Base-by-base conservation (phyloP, 176 grass and related monocot species). In the Avena atlantica region DNA sequence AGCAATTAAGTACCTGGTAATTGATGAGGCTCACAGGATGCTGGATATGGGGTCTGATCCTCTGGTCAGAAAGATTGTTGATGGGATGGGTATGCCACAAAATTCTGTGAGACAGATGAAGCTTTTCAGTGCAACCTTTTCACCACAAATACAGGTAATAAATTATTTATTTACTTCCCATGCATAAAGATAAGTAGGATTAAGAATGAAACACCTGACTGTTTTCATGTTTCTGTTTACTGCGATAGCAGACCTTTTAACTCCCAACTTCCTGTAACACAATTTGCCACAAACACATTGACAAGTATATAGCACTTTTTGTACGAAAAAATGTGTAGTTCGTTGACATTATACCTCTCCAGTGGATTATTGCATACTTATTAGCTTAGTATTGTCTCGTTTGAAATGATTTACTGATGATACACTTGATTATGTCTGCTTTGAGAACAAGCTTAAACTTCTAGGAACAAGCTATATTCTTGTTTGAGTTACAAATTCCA, bases 11-110 rank as follows among this genome's bases (percentile, higher is more conserved):
- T 95, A 89, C 74, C 72, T 98, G 42, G 65, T 92, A 87, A 80
- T 95, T 57, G 96, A 98, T 59, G 93, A 95, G 74, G 93, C 96
- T 17, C 93, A 98, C 65, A 95, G 96, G 88, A 98, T 98, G 93
- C 75, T 98, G 74, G 93, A 98, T 92, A 94, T 98, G 96, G 96
- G 96, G 7, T 98, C 95, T 84, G 96, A 98, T 70, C 93, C 88
- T 88, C 91, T 92, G 88, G 94, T 95, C 64, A 89, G 93, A 45
- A 95, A 83, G 78, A 92, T 98, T 53, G 84, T 95, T 83, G 90
- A 91, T 36, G 80, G 85, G 84, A 95, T 93, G 80, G 86, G 80
- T 45, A 95, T 98, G 93, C 96, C 91, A 42, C 85, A 57, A 48
- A 80, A 89, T 17, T 80, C 86, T 73, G 24, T 74, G 14, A 94